Evolutionary conservation across 73 alveolate genomes (phyloP), one percentile per base, ranked within the genome.

Genomic region (Paramecium pentaurelia): DNA sequence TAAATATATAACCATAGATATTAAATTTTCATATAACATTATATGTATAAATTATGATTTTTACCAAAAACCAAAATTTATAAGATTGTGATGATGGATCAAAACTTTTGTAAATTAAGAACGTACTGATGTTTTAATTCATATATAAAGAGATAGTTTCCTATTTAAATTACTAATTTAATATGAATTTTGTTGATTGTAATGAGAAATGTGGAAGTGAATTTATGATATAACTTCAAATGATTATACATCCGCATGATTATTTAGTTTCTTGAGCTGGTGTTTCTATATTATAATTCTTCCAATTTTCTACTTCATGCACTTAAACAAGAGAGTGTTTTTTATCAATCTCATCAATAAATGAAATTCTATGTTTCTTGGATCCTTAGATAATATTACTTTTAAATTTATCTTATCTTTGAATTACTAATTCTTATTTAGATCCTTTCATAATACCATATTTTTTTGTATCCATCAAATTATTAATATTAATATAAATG

Each of bases 251-350:
- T 20, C 58, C 58, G 30, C 91, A 80, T 20, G 91, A 25, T 80
- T n/a, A 27, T 80, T 80, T 80, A 16, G 58, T 27, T 32, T 40
- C 36, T 47, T 42, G 32, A 45, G 1, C 36, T 0, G 77, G 71
- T 14, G 12, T 51, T 27, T 80, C 77, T 0, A 80, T 0, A 80
- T 80, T 45, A 45, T 42, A 80, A 11, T 3, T 20, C 18, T 47
- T 80, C 91, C 91, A 80, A 47, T 44, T 80, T 36, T 80, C 91
- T 8, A 80, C 77, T 27, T 80, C 91, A 80, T 80, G 91, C 18
- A 80, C 75, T 45, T 80, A 20, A 32, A 64, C 91, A 8, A 80
- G 32, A 40, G 87, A 40, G 9, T 73, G 16, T 34, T 34, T 25
- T 73, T 73, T 64, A 64, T 64, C 64, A 12, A 73, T 38, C 58